phyloP scores from a whole-genome alignment of 805 yeast species.

The Ogataea trehaloabstinens region DNA sequence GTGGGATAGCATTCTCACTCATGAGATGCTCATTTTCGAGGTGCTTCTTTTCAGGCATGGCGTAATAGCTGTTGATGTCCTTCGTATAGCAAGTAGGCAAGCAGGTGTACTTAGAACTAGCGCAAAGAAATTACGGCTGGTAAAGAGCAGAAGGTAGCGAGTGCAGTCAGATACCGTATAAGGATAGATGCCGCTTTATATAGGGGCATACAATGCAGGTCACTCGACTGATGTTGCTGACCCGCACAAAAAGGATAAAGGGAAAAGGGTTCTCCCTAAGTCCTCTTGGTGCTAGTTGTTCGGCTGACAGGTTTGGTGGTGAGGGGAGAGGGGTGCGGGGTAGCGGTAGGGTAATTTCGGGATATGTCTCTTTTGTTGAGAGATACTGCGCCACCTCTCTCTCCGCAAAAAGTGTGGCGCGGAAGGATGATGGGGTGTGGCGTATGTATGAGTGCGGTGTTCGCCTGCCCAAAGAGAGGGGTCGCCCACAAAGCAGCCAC shows the following conservation, averaged over 20 bases:
- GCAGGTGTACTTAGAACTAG: no score
- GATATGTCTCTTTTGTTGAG: background rate
- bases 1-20: constrained; percentile 27
- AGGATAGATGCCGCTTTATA: background rate
- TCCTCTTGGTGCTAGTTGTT: background rate
- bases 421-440: background rate
- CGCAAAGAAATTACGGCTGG: no score
- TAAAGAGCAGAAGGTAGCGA: background rate
- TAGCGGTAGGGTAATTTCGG: background rate
- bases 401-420: background rate
- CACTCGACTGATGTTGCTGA: constrained; percentile 1
- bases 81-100: no score
- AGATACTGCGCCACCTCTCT: background rate
- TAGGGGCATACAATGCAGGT: background rate
- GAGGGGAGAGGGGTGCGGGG: constrained; percentile 1
- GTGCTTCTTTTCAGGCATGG: constrained; percentile 21
- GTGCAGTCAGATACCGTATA: background rate
- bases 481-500: no score
- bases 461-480: no score
- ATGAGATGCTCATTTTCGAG: constrained; percentile 34
- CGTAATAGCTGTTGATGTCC: no score
- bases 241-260: constrained; percentile 1
- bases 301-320: constrained; percentile 1
- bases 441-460: no score
- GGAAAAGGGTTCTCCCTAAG: background rate